phyloP scores from a whole-genome alignment of 2,329 filamentous ascomycete genomes.

The Colletotrichum navitas region DNA sequence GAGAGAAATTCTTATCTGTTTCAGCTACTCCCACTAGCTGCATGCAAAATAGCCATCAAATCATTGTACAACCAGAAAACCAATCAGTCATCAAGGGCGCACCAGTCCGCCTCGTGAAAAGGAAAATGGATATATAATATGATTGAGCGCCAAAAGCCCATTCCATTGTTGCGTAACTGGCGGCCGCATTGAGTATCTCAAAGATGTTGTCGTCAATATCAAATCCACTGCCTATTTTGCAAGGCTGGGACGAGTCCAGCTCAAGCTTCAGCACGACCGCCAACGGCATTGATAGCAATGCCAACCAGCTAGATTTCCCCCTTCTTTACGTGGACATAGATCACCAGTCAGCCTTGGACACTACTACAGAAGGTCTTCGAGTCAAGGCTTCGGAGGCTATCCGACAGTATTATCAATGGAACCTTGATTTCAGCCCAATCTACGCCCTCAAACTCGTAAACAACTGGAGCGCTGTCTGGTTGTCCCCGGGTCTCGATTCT shows the following conservation, averaged over 20 bases:
- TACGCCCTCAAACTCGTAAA: neutral
- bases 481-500: neutral
- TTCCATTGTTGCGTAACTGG: too few relatives aligned
- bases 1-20: neutral
- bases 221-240: neutral
- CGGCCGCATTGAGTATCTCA: too few relatives aligned
- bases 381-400: neutral
- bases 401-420: neutral
- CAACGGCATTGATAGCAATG: neutral
- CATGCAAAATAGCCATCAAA: neutral
- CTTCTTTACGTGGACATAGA: conserved; percentile 2
- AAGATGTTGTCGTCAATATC: neutral
- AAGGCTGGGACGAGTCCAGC: neutral
- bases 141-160: neutral
- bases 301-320: neutral
- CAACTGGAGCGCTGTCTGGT: neutral
- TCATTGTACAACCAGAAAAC: too few relatives aligned
- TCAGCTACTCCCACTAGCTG: neutral
- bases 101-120: neutral
- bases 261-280: neutral
- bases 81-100: neutral
- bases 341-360: too few relatives aligned
- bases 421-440: neutral
- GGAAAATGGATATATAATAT: neutral
- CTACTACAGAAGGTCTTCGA: neutral